Evolutionary conservation across 2,329 filamentous ascomycete genomes (phyloP).

Genomic region (Phialocephala sp.): DNA sequence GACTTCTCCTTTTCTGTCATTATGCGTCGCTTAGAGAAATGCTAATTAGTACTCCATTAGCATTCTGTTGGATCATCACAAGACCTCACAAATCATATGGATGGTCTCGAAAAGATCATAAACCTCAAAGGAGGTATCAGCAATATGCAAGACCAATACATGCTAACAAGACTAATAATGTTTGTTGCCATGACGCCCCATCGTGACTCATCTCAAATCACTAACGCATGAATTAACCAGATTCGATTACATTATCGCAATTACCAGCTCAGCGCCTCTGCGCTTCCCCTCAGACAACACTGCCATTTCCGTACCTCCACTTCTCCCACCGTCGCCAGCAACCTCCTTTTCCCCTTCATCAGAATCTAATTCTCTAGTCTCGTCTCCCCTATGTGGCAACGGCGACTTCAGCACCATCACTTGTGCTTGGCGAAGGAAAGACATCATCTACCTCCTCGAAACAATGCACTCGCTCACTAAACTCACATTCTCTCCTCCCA

Average conservation of each 20-base stretch:
- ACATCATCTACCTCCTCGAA: not conserved
- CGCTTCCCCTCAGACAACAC: not conserved
- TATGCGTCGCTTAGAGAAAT: not conserved
- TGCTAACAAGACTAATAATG: slow-evolving; percentile 13
- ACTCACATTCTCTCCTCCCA: not conserved
- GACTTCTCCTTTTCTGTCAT: not conserved
- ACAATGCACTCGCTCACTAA: not conserved
- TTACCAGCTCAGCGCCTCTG: not conserved
- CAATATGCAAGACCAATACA: slow-evolving; percentile 8
- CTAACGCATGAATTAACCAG: not conserved
- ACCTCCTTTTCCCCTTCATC: not conserved
- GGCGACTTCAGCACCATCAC: slow-evolving; percentile 6
- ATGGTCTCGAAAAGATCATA: slow-evolving; percentile 10
- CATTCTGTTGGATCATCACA: slow-evolving; percentile 8
- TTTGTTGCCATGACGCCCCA: not conserved
- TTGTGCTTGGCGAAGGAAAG: not conserved
- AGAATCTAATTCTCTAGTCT: not conserved
- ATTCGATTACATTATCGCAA: slow-evolving; percentile 13
- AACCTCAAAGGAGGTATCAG: slow-evolving; percentile 7
- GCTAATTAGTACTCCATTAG: not conserved
- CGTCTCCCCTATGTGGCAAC: not conserved
- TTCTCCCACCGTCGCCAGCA: not conserved
- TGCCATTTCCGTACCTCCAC: not conserved
- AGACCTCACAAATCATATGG: slow-evolving; percentile 7
- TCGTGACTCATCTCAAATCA: not conserved